Evolutionary conservation across 2,329 filamentous ascomycete genomes (phyloP), one percentile per base, ranked within the genome.

Genomic region (Talaromyces rugulosus): DNA sequence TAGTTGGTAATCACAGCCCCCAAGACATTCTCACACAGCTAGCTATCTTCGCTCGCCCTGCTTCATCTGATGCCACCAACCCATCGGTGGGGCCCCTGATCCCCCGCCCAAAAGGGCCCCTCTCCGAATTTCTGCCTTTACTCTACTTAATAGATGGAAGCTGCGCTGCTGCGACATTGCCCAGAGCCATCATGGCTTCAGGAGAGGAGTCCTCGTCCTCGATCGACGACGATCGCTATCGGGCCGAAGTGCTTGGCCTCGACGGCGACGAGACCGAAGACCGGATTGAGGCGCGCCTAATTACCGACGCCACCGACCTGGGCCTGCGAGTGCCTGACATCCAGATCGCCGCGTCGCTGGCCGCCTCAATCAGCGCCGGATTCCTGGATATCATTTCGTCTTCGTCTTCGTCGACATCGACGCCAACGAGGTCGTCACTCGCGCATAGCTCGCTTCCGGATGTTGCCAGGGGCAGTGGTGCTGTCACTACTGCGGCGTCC

Each of bases 181-280:
- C 8, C n/a, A 47, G 11, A 47, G 44, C 44, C 44, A 47, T 47
- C 44, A 47, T 47, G 44, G 44, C 44, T 56, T 36, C 54, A 55
- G 53, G 53, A 27, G 44, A 51, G 18, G 44, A 51, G 50, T 34
- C 31, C 8, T 34, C 40, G 60, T 58, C 58, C 54, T 50, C 40
- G 33, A 64, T 78, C 51, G 76, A 78, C 61, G 72, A 77, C 61
- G 68, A 69, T 56, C 68, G 70, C 66, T 79, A 79, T 67, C 72
- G 75, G 61, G 63, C 59, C 23, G 69, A 73, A 40, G 76, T 79
- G 53, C 72, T 79, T 28, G 66, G 63, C 3, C 66, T 76, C 33
- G 58, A 67, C 27, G 69, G 72, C n/a, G 68, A 68, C 40, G 70
- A 75, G 61, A 71, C 72, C 11, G 77, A 80, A 66, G 67, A 72